Evolutionary conservation across 2,329 filamentous ascomycete species (phyloP).

Genomic region (Cercospora sojina): DNA sequence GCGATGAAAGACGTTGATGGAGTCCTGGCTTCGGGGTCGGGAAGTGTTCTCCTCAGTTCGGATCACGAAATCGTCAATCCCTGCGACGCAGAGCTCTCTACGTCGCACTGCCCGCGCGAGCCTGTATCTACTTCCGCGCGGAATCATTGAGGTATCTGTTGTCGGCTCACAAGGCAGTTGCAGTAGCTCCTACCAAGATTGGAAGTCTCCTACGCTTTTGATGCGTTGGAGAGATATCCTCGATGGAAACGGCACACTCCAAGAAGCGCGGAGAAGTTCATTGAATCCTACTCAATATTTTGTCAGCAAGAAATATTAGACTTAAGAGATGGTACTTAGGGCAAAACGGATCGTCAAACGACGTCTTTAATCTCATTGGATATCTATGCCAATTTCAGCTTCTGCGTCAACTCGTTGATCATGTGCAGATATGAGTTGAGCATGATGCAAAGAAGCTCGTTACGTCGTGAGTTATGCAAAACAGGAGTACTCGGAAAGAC

Average conservation of each 20-base stretch:
- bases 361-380: background rate
- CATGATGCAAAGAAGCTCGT: background rate
- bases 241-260: too few relatives aligned
- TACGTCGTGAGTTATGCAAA: background rate
- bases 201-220: too few relatives aligned
- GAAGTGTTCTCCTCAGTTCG: background rate
- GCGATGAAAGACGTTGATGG: background rate
- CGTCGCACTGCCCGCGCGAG: too few relatives aligned
- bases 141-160: too few relatives aligned
- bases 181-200: too few relatives aligned
- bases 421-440: background rate
- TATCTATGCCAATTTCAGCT: background rate
- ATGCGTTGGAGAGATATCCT: too few relatives aligned
- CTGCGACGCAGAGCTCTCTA: too few relatives aligned
- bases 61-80: background rate
- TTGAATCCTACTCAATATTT: background rate
- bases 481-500: background rate
- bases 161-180: too few relatives aligned
- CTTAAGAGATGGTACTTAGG: too few relatives aligned
- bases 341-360: background rate
- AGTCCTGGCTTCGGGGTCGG: background rate
- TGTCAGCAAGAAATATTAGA: too few relatives aligned
- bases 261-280: too few relatives aligned
- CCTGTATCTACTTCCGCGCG: too few relatives aligned
- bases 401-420: background rate